Base-by-base conservation (phyloP, 148 eudicot genomes). In the Rhododendron ferrugineum region DNA sequence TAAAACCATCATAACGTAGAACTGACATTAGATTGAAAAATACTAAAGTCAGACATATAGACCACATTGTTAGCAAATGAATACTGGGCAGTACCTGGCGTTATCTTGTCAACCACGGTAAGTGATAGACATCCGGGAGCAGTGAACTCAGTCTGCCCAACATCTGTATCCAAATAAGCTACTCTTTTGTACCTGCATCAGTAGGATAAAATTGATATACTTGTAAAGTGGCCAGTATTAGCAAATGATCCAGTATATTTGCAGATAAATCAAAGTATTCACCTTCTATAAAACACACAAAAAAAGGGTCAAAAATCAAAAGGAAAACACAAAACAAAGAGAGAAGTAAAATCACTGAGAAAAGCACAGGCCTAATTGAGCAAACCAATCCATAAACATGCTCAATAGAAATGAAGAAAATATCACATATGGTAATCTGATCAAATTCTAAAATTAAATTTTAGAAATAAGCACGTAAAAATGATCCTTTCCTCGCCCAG, bases 141-240 rank as follows among this genome's bases (percentile, higher is more conserved):
- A 84, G 99, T 97, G 87, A 97, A 97, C 89, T 97, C 99, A 18
- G 98, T 89, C 92, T 97, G 99, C 82, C 99, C 99, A 87, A 97
- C 99, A 93, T 97, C 99, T 11, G 96, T 94, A 86, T 97, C 99
- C 89, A 97, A 88, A 82, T 93, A 97, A 89, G 95, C 98, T 11
- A 97, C 98, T 84, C 84, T 90, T 77, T 87, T 91, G 87, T 91
- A 92, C 82, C 98, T 96, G 92, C 86, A 86, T 66, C 26, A 26
- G 23, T 64, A 50, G n/a, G 11, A 75, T 42, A 68, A 76, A 30
- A 44, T 20, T 2, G 46, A 72, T 74, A 20, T 50, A 73, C 37
- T 22, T 11, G 14, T 8, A 52, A 50, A 34, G 23, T 20, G 15
- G 50, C 28, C 6, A 13, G 26, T 82, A 86, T 60, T 54, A 44